phyloP scores from a whole-genome alignment of 768 basidiomycete genomes.

The Suillus occidentalis region DNA sequence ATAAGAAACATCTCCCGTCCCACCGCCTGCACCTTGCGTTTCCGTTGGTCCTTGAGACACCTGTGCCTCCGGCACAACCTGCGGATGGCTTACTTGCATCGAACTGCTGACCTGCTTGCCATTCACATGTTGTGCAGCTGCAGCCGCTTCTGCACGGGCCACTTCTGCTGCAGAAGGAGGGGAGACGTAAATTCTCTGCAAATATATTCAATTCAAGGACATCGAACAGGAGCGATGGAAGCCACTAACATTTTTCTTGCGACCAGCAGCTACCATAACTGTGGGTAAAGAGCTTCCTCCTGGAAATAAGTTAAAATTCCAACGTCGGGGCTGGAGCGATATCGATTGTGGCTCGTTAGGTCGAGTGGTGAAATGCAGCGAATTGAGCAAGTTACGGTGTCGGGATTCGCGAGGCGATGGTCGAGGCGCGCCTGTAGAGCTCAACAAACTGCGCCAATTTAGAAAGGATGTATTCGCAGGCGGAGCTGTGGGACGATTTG shows the following conservation, averaged over 20 bases:
- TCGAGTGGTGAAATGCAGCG: too few relatives aligned
- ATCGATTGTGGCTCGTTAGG: too few relatives aligned
- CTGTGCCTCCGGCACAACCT: not conserved
- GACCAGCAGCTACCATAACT: not conserved
- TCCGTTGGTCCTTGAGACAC: not conserved
- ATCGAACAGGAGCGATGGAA: too few relatives aligned
- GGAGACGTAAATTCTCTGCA: too few relatives aligned
- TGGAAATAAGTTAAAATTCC: not conserved
- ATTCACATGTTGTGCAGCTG: not conserved
- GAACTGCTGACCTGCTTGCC: not conserved
- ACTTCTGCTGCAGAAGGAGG: too few relatives aligned
- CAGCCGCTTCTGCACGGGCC: not conserved
- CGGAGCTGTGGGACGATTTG: not conserved
- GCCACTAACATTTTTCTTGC: not conserved
- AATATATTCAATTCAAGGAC: too few relatives aligned
- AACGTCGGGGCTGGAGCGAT: too few relatives aligned
- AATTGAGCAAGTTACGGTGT: not conserved
- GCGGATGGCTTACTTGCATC: not conserved
- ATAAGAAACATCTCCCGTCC: too few relatives aligned
- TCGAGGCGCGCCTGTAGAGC: not conserved
- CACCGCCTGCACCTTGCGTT: too few relatives aligned
- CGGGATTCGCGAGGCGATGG: not conserved
- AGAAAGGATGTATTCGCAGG: not conserved
- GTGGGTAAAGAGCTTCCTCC: not conserved
- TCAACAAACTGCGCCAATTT: not conserved